phyloP scores from a whole-genome alignment of 2,329 filamentous ascomycete genomes.

The Ceratocystis albifundus region DNA sequence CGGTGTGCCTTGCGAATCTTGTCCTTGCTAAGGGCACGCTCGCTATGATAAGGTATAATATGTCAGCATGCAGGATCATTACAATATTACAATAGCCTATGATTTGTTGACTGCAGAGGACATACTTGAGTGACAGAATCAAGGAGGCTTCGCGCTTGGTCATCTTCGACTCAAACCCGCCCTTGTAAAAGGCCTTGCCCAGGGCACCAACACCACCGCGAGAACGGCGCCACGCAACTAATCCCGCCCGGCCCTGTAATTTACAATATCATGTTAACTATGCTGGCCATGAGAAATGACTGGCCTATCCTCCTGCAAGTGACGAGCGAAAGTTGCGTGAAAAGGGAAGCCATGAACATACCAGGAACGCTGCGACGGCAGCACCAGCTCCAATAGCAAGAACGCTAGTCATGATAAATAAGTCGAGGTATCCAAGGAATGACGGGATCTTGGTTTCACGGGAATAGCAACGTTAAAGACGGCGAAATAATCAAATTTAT shows the following conservation, averaged over 20 bases:
- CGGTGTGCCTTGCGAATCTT: slow-evolving; percentile 93
- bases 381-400: slow-evolving; percentile 39
- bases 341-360: slow-evolving; percentile 32
- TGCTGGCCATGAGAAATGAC: no score
- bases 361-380: slow-evolving; percentile 42
- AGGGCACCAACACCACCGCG: slow-evolving; percentile 65
- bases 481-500: neutral
- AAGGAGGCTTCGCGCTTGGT: slow-evolving; percentile 80
- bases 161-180: slow-evolving; percentile 95
- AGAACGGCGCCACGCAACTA: slow-evolving; percentile 77
- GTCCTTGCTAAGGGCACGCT: slow-evolving; percentile 78
- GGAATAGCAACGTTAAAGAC: neutral
- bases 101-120: slow-evolving; percentile 1
- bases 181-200: slow-evolving; percentile 93
- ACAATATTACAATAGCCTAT: slow-evolving; percentile 18
- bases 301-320: no score
- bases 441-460: neutral
- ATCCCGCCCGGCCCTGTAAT: slow-evolving; percentile 72
- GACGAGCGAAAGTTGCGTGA: neutral
- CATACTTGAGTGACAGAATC: slow-evolving; percentile 80
- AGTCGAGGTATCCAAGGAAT: neutral
- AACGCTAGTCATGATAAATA: slow-evolving; percentile 33
- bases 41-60: slow-evolving; percentile 40
- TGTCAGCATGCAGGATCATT: neutral
- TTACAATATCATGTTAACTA: neutral